Evolutionary conservation across 164 flowering plant species (phyloP).

Genomic region (Annona squamosa): DNA sequence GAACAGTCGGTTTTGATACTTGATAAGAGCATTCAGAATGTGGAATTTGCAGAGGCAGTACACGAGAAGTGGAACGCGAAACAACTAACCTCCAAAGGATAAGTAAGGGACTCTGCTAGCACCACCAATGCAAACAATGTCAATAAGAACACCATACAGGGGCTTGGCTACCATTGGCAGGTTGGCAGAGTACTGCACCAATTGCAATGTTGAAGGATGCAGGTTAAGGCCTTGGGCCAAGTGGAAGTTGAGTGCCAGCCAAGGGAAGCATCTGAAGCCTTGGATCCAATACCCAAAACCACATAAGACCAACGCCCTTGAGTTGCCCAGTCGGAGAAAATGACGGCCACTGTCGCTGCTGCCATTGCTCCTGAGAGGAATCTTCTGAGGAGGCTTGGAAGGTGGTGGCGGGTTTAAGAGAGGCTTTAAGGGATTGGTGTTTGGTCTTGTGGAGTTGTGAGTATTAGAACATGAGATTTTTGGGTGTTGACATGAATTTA

Average conservation of each 20-base stretch:
- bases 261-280: slow-evolving; percentile 91
- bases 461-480: slow-evolving; percentile 13
- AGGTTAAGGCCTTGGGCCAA: slow-evolving; percentile 60
- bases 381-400: slow-evolving; percentile 1
- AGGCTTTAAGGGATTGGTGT: slow-evolving; percentile 16
- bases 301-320: slow-evolving; percentile 54
- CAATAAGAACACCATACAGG: slow-evolving; percentile 75
- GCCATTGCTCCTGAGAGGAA: slow-evolving; percentile 8
- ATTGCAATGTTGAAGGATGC: slow-evolving; percentile 71
- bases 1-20: no score
- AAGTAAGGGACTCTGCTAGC: slow-evolving; percentile 83
- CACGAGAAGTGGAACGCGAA: background rate
- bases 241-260: slow-evolving; percentile 81
- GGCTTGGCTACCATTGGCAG: slow-evolving; percentile 97
- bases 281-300: slow-evolving; percentile 91
- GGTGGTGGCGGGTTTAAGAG: slow-evolving; percentile 12
- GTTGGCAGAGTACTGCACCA: slow-evolving; percentile 58
- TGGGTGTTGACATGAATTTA: slow-evolving; percentile 18
- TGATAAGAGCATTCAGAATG: no score
- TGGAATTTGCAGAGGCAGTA: no score
- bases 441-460: slow-evolving; percentile 17
- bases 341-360: slow-evolving; percentile 15
- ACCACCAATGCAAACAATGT: slow-evolving; percentile 71
- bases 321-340: slow-evolving; percentile 25
- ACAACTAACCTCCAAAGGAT: slow-evolving; percentile 70